These are phyloP conservation scores for Collybiopsis luxurians DNA, from an alignment of 768 basidiomycete species.

Conservation along the genomic window DNA sequence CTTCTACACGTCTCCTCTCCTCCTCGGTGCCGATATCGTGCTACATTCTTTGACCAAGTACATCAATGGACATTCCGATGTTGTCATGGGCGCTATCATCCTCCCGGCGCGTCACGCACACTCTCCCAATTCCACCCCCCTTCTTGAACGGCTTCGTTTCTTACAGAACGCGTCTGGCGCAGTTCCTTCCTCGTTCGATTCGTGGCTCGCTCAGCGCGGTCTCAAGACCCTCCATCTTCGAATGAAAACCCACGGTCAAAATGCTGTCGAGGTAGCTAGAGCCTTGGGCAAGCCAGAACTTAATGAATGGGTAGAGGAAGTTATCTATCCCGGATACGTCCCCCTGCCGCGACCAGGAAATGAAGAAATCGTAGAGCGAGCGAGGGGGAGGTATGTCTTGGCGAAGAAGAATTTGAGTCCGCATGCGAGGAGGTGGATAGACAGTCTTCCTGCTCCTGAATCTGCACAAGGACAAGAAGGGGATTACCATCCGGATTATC, in stretches of 20 bases:
- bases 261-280: conserved; percentile 74
- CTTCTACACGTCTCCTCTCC: conserved; percentile 85
- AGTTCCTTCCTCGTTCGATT: conserved; percentile 82
- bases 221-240: conserved; percentile 89
- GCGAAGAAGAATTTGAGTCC: conserved; percentile 64
- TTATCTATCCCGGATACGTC: conserved; percentile 83
- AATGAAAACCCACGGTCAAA: conserved; percentile 82
- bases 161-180: conserved; percentile 89
- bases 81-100: conserved; percentile 84
- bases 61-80: conserved; percentile 92
- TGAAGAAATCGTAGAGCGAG: neutral
- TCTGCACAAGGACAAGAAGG: neutral
- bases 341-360: conserved; percentile 42
- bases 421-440: conserved; percentile 67
- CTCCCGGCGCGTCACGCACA: conserved; percentile 52
- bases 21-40: conserved; percentile 83
- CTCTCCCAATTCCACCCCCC: conserved; percentile 10
- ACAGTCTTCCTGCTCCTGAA: conserved; percentile 29
- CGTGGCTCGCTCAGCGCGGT: conserved; percentile 87
- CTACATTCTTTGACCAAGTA: conserved; percentile 87
- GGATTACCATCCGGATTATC: conserved; percentile 11
- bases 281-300: conserved; percentile 38
- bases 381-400: conserved; percentile 44
- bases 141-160: conserved; percentile 68
- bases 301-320: conserved; percentile 65